Conservation (phyloP, 2,329 filamentous ascomycete species). For the Colletotrichum higginsianum region DNA sequence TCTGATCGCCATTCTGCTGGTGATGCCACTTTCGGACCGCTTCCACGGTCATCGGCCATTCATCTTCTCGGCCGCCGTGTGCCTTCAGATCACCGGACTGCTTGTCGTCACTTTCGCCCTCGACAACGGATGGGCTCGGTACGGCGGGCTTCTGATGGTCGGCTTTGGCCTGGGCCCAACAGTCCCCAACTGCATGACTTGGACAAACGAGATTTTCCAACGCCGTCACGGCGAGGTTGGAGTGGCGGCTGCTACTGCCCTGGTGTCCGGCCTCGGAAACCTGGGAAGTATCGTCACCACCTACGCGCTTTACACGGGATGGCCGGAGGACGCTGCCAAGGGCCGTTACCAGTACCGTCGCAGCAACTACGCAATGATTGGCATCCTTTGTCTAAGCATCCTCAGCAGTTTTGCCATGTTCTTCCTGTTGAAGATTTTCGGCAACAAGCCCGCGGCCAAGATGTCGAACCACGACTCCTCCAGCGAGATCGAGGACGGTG, state of each 20-base stretch:
- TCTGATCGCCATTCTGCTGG: constrained; percentile 85
- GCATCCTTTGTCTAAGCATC: constrained; percentile 85
- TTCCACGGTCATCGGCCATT: constrained; percentile 85
- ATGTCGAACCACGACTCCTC: constrained; percentile 56
- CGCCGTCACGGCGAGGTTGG: constrained; percentile 90
- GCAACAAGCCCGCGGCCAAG: constrained; percentile 67
- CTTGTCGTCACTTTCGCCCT: constrained; percentile 83
- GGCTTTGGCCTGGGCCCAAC: constrained; percentile 93
- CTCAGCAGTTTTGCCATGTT: constrained; percentile 79
- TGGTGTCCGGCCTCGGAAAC: constrained; percentile 91
- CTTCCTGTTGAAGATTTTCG: constrained; percentile 72
- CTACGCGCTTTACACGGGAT: constrained; percentile 90
- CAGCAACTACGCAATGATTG: constrained; percentile 91
- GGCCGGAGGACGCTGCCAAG: constrained; percentile 80
- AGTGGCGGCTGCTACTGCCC: constrained; percentile 86
- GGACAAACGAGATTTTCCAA: constrained; percentile 93
- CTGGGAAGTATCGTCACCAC: constrained; percentile 89
- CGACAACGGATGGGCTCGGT: constrained; percentile 82
- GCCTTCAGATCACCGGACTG: constrained; percentile 86
- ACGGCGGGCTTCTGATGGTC: constrained; percentile 90
- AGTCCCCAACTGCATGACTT: constrained; percentile 94
- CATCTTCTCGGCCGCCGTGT: constrained; percentile 84
- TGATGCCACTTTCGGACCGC: constrained; percentile 89
- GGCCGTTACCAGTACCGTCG: constrained; percentile 82
- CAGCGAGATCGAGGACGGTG: constrained; percentile 70